Base-by-base conservation (phyloP, 495 filamentous ascomycete species). In the Hypoxylon rickii region DNA sequence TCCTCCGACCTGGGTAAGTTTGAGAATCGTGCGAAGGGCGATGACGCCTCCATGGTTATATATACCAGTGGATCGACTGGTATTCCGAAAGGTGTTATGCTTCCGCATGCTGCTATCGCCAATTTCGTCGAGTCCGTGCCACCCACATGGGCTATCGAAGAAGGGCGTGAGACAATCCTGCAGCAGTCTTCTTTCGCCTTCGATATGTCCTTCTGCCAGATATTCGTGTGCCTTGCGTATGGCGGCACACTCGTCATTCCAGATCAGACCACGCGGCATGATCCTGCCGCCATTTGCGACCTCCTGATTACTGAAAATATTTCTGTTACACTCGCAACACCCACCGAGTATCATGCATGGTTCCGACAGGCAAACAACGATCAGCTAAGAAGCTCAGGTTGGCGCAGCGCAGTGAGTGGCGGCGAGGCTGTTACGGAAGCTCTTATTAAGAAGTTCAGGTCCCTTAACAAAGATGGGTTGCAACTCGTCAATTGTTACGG, bases 51-150 rank as follows among this genome's bases (percentile, higher is more conserved):
- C 0, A 65, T 67, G 7, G 57, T 76, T 8, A 51, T 80, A 0
- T 80, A 73, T 38, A 77, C 77, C 1, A 78, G 75, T 43, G 76
- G 77, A 8, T 73, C 75, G 3, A 76, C 75, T 0, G 77, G 77
- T n/a, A 43, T 34, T 0, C 76, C 77, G 1, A 79, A 79, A 48
- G 77, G 75, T 3, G 67, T 79, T 10, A 22, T 71, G 0, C 52
- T 78, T n/a, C 58, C 34, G 0, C 69, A 73, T 50, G 11, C 15
- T 1, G 36, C 44, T 42, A 6, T 74, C 2, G 31, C 40, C 2
- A 61, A 55, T 42, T 43, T 64, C 12, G 3, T 34, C 32, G 32
- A 13, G 56, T 61, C 20, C 56, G 51, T 26, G 48, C 34, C 0
- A 53, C 6, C n/a, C 20, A 50, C 0, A 18, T 45, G 17, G 16